Conservation (phyloP, 2,329 filamentous ascomycete genomes). For the Trichoderma asperellum region DNA sequence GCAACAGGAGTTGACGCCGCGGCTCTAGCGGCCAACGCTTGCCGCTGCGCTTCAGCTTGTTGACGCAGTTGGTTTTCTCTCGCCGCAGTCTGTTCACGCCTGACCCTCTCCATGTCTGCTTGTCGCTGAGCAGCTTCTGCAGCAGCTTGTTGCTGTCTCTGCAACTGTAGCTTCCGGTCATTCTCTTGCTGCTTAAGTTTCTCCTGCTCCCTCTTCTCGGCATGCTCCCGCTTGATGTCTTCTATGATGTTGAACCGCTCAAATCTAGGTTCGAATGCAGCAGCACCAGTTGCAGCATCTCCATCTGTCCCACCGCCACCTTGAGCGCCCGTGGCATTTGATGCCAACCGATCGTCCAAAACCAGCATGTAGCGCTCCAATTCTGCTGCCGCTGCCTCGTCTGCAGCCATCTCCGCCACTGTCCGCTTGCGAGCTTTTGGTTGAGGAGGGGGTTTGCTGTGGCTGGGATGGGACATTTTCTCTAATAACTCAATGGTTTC, state of each 20-base stretch:
- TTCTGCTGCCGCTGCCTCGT: conserved; percentile 87
- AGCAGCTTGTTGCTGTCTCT: conserved; percentile 49
- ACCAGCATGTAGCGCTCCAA: conserved; percentile 92
- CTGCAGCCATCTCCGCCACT: conserved; percentile 89
- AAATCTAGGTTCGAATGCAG: conserved; percentile 83
- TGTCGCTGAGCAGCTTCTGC: conserved; percentile 49
- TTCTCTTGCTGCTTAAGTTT: conserved; percentile 69
- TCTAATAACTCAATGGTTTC: conserved; percentile 75
- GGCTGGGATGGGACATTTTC: conserved; percentile 73
- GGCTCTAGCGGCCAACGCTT: conserved; percentile 39
- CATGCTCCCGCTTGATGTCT: conserved; percentile 77
- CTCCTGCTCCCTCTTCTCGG: conserved; percentile 76
- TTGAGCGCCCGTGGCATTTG: conserved; percentile 60
- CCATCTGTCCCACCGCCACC: conserved; percentile 64
- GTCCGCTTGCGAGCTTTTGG: conserved; percentile 93
- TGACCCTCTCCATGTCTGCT: conserved; percentile 49
- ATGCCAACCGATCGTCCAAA: conserved; percentile 79
- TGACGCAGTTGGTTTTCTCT: conserved; percentile 45
- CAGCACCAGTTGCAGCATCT: conserved; percentile 71
- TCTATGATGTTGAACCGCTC: conserved; percentile 91
- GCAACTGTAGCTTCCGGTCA: conserved; percentile 56
- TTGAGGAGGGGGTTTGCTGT: conserved; percentile 74
- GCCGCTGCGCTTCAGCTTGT: conserved; percentile 45
- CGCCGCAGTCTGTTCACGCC: conserved; percentile 43
- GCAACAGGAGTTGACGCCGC: conserved; percentile 35